Evolutionary conservation across 192 early-diverging fungal genomes (phyloP).

Genomic region (Umbelopsis isabellina): DNA sequence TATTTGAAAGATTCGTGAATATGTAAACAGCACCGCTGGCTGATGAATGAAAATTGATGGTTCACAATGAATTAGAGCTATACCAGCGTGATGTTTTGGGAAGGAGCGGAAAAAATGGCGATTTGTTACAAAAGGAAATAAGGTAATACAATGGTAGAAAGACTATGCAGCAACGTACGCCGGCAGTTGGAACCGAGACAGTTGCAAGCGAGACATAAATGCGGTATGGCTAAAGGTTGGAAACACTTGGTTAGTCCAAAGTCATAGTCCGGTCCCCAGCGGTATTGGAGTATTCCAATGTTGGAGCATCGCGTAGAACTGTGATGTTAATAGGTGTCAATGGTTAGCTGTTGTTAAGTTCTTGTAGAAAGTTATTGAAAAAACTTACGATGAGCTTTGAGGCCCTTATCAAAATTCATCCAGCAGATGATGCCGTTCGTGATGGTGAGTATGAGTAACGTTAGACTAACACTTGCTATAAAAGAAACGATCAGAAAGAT

Average conservation of each 20-base stretch:
- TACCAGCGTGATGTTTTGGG: background rate
- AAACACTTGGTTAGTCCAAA: background rate
- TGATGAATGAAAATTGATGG: slow-evolving; percentile 2
- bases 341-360: background rate
- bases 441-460: slow-evolving; percentile 54
- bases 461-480: slow-evolving; percentile 48
- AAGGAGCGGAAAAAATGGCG: background rate
- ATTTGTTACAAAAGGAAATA: slow-evolving; percentile 5
- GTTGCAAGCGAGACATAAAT: too few species aligned
- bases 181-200: too few species aligned
- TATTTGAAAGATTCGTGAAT: slow-evolving; percentile 10
- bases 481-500: slow-evolving; percentile 4
- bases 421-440: slow-evolving; percentile 59
- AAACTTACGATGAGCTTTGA: slow-evolving; percentile 62
- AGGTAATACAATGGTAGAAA: slow-evolving; percentile 5
- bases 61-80: slow-evolving; percentile 6
- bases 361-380: background rate
- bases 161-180: too few species aligned
- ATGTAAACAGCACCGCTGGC: slow-evolving; percentile 10
- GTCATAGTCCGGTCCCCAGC: slow-evolving; percentile 18
- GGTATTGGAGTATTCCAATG: slow-evolving; percentile 2
- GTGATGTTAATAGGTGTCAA: background rate
- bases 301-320: slow-evolving; percentile 20
- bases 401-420: slow-evolving; percentile 66
- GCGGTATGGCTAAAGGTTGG: background rate